A percentile compares a stretch with the other conserved stretches of the same genome.
Conservation (phyloP, 2,329 filamentous ascomycete genomes). For the Cordyceps javanica region DNA sequence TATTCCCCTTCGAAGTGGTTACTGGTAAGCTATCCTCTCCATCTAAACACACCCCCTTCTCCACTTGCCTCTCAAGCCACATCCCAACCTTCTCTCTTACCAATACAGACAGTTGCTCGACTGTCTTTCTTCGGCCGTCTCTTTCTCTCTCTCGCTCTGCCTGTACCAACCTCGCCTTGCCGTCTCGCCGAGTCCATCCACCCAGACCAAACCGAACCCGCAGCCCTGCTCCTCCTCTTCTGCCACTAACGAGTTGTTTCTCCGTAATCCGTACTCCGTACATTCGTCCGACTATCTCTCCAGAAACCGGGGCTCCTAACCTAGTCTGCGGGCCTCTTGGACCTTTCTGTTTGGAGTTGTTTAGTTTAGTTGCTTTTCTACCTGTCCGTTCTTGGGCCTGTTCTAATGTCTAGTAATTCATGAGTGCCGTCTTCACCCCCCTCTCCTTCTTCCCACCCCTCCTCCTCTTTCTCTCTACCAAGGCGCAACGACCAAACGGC, state of each 20-base stretch:
- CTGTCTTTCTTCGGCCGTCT: neutral
- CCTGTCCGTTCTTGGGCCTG: neutral
- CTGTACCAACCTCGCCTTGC: neutral
- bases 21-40: too few species aligned
- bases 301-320: neutral
- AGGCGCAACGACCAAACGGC: conserved; percentile 2
- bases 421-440: neutral
- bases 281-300: conserved; percentile 3
- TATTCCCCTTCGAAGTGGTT: too few species aligned
- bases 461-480: neutral
- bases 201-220: neutral
- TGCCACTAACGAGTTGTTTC: too few species aligned
- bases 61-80: neutral
- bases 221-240: neutral
- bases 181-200: too few species aligned
- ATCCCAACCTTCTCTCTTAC: neutral
- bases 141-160: neutral
- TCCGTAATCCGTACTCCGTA: too few species aligned
- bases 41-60: neutral
- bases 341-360: neutral
- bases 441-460: neutral
- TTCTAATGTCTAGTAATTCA: neutral
- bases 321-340: neutral
- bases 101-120: too few species aligned
- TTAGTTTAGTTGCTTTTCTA: neutral